Conservation (phyloP, 2,329 filamentous ascomycete genomes). For the Trichophyton simii region DNA sequence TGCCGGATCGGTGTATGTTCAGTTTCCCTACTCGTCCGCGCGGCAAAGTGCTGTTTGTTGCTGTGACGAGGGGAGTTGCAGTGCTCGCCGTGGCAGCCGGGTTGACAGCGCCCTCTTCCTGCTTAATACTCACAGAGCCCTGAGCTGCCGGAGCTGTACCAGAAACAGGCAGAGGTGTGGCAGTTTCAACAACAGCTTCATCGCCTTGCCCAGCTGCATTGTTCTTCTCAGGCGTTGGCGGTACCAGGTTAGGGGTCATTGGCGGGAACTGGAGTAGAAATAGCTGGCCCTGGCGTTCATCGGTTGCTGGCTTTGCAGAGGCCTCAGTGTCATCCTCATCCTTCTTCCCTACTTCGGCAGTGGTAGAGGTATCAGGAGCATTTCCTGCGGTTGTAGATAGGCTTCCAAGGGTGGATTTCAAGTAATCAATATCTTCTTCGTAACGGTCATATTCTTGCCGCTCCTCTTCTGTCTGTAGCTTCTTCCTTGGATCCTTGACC, state of each 20-base stretch:
- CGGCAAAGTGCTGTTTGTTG: slow-evolving; percentile 32
- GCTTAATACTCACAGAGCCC: slow-evolving; percentile 6
- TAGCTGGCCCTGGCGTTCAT: slow-evolving; percentile 40
- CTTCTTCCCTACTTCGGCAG: slow-evolving; percentile 5
- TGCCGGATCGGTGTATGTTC: slow-evolving; percentile 49
- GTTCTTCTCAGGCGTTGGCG: slow-evolving; percentile 21
- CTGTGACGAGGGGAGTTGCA: slow-evolving; percentile 27
- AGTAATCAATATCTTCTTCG: slow-evolving; percentile 27
- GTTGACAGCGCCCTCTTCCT: slow-evolving; percentile 8
- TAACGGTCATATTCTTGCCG: slow-evolving; percentile 33
- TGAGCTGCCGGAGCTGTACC: not conserved
- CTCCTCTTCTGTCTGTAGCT: slow-evolving; percentile 31
- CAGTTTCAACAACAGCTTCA: not conserved
- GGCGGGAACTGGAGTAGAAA: slow-evolving; percentile 55
- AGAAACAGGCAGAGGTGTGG: not conserved
- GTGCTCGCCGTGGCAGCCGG: slow-evolving; percentile 3
- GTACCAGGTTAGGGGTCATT: slow-evolving; percentile 44
- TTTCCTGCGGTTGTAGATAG: slow-evolving; percentile 6
- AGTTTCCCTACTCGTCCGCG: slow-evolving; percentile 49
- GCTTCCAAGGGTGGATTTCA: slow-evolving; percentile 26
- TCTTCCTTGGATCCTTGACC: slow-evolving; percentile 20
- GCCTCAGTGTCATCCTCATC: slow-evolving; percentile 13
- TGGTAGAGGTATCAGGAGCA: slow-evolving; percentile 11
- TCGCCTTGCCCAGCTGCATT: slow-evolving; percentile 11
- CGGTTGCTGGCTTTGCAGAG: slow-evolving; percentile 22